Evolutionary conservation across 768 basidiomycete genomes (phyloP), one percentile per base, ranked within the genome.

Genomic region (Amanita pseudoporphyria): DNA sequence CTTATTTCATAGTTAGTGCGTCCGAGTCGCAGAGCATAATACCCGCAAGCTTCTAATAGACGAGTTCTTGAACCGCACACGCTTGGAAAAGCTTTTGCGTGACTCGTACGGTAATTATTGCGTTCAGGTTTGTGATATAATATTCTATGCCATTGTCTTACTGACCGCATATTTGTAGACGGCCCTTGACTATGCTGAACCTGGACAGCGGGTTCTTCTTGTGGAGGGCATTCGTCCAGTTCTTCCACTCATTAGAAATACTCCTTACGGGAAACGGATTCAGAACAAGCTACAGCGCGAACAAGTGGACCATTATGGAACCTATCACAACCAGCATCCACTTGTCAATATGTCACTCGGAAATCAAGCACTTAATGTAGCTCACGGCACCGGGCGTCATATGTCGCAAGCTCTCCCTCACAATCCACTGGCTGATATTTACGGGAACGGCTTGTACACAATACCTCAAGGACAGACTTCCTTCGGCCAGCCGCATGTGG

Each of bases 221-320:
- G 91, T 99, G 16, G 95, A 98, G 61, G 91, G 90, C 57, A 99
- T 99, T 64, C 87, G 96, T 44, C 96, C 96, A n/a, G 92, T 98
- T 53, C 77, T 99, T 21, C 96, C 96, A 2, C 77, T 97, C 59
- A 99, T 99, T 62, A 87, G 96, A 60, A 99, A 99, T 69, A 99
- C 96, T 9, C 96, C 96, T 6, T 99, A 99, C 59, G 96, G 96
- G 58, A 99, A 99, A 73, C 84, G 96, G 38, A 99, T 99, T 60
- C 95, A 97, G 67, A 94, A 93, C 73, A 97, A 97, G 70, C 72
- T 98, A 47, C 94, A 96, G 67, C 89, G 95, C 51, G 93, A 95
- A 68, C 87, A 90, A 58, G 76, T 86, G 67, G 87, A 87, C 56
- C 74, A 70, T 49, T 83, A 73, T 53, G 73, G 74, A 41, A 73